These are phyloP conservation scores for Herpetospermum pedunculosum DNA, from an alignment of 306 rosid species.

Conservation along the genomic window DNA sequence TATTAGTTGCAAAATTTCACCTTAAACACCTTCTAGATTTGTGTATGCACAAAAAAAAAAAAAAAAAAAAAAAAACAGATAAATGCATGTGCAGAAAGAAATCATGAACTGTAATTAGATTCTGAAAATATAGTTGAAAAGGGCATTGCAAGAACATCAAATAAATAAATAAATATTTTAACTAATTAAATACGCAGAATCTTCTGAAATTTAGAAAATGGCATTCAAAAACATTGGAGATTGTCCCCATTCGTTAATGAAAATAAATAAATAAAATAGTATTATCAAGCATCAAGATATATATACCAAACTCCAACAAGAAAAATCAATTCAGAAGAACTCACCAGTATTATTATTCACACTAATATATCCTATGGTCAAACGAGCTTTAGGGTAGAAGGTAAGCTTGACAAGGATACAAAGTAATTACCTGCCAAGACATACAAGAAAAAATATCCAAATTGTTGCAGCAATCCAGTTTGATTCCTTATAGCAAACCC, in stretches of 20 bases:
- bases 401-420: background rate
- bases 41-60: background rate
- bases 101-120: background rate
- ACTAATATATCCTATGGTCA: background rate
- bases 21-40: background rate
- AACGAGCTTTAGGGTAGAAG: background rate
- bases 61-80: background rate
- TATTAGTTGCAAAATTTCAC: background rate
- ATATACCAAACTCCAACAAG: background rate
- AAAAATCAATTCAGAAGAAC: background rate
- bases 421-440: conserved; percentile 35
- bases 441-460: conserved; percentile 53
- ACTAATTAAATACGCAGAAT: background rate
- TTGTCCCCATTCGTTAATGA: background rate
- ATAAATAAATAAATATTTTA: background rate
- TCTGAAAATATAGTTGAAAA: background rate
- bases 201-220: background rate
- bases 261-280: background rate
- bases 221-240: background rate
- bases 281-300: background rate
- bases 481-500: conserved; percentile 73
- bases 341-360: background rate
- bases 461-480: conserved; percentile 43
- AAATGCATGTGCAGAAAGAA: background rate
- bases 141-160: background rate